Evolutionary conservation across 768 basidiomycete species (phyloP), one percentile per base, ranked within the genome.

Genomic region (Boletus tomentosulus): DNA sequence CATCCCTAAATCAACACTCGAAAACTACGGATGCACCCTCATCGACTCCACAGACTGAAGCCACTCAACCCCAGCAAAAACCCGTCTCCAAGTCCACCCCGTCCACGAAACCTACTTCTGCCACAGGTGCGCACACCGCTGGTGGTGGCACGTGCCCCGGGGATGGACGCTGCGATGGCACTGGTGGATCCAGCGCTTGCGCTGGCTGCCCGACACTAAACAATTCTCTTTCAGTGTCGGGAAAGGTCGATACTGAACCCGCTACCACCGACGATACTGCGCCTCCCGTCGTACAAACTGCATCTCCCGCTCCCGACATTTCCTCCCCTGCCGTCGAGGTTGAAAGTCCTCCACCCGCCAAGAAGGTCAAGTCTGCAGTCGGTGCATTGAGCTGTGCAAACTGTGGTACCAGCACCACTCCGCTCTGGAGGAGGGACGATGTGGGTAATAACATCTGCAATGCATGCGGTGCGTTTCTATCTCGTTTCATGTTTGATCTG

Each of bases 151-250:
- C 95, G n/a, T 99, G 97, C 72, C 97, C 97, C 4, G 97, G 97
- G 53, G 97, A 98, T 73, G 97, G 97, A 33, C 82, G 91, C 61
- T 99, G 97, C 74, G 92, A 99, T 73, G 97, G 97, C 60, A 95
- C 92, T 12, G 97, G 97, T 63, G 97, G 97, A 50, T 85, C 92
- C 59, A 84, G 83, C 55, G 87, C 91, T 57, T 99, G 97, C 71
- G 83, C 87, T 59, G 97, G 97, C 43, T 99, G 97, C 70, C 97
- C 97, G 12, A 95, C 96, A 31, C 93, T 85, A 74, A 99, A 98
- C 77, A 99, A 99, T 67, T 80, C 80, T 49, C 74, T 84, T 55
- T 71, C 76, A 56, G 73, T 77, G 44, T 71, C 74, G 51, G 69
- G 75, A 54, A 71, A 75, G 50, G 55, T 66, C 51, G 80, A 74